Evolutionary conservation across 2,329 filamentous ascomycete genomes (phyloP).

Genomic region (Colletotrichum navitas): DNA sequence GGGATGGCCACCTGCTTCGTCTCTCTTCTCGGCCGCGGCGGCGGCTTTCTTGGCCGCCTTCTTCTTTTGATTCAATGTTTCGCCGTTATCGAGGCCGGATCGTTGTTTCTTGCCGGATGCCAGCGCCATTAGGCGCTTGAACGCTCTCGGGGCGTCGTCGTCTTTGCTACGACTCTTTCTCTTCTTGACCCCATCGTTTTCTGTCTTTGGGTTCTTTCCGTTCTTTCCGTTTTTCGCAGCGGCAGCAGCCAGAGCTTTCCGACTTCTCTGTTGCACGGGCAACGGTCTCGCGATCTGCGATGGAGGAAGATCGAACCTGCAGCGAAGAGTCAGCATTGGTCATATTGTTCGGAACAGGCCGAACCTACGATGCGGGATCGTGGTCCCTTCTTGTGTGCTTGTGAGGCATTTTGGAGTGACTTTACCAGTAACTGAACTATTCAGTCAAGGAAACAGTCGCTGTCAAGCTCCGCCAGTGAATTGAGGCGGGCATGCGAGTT

Average conservation of each 20-base stretch:
- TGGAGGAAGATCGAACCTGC: slow-evolving; percentile 64
- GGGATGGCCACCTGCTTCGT: slow-evolving; percentile 37
- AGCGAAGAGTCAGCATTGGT: slow-evolving; percentile 25
- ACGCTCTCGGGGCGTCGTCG: slow-evolving; percentile 90
- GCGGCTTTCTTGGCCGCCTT: slow-evolving; percentile 47
- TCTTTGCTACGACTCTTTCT: slow-evolving; percentile 59
- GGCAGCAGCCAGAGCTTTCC: slow-evolving; percentile 22
- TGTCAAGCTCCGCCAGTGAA: neutral
- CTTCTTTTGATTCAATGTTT: slow-evolving; percentile 46
- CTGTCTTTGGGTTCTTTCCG: slow-evolving; percentile 46
- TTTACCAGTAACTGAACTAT: neutral
- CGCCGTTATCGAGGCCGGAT: slow-evolving; percentile 80
- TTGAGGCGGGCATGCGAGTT: slow-evolving; percentile 4
- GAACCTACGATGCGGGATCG: slow-evolving; percentile 66
- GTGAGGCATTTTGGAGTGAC: slow-evolving; percentile 75
- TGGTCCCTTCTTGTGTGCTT: slow-evolving; percentile 81
- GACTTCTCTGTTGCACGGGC: slow-evolving; percentile 54
- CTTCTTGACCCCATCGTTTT: slow-evolving; percentile 54
- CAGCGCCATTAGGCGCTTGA: slow-evolving; percentile 85
- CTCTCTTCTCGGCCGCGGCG: slow-evolving; percentile 42
- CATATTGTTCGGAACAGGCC: neutral
- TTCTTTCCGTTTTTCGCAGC: slow-evolving; percentile 44
- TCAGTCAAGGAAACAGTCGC: neutral
- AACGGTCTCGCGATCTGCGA: slow-evolving; percentile 64
- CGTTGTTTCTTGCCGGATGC: slow-evolving; percentile 71